phyloP scores from a whole-genome alignment of 352 stramenopile species.

The Phytophthora syringae region DNA sequence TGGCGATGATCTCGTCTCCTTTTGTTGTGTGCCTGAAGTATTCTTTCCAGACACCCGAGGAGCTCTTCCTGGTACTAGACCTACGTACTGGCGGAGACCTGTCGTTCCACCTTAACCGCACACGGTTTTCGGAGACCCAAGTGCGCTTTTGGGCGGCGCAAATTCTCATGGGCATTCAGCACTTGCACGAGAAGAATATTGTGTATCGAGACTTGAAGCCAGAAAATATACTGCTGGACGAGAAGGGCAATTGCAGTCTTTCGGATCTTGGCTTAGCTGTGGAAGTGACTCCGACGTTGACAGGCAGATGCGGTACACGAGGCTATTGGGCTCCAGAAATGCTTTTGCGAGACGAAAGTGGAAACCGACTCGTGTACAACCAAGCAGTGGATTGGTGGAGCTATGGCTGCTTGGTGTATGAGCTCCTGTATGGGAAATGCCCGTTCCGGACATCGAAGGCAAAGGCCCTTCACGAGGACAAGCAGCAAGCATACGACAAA shows the following conservation, averaged over 20 bases:
- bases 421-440: constrained; percentile 96
- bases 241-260: constrained; percentile 95
- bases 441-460: constrained; percentile 97
- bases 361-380: constrained; percentile 94
- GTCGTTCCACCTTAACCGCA: constrained; percentile 81
- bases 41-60: constrained; percentile 94
- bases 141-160: constrained; percentile 87
- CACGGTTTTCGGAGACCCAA: constrained; percentile 70
- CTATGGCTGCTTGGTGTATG: constrained; percentile 97
- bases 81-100: constrained; percentile 97
- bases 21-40: constrained; percentile 98
- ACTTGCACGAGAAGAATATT: constrained; percentile 92
- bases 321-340: constrained; percentile 98
- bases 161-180: constrained; percentile 76
- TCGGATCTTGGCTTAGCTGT: constrained; percentile 97
- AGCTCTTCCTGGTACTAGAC: constrained; percentile 97
- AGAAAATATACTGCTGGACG: constrained; percentile 92
- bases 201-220: constrained; percentile 91
- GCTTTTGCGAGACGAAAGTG: constrained; percentile 89
- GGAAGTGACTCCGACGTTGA: constrained; percentile 90
- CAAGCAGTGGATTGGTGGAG: constrained; percentile 98
- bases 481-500: constrained; percentile 89
- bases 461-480: constrained; percentile 92
- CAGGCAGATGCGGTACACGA: constrained; percentile 74
- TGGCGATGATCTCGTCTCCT: constrained; percentile 77